Evolutionary conservation across 176 grass and related monocot genomes (phyloP).

Genomic region (Miscanthus lutarioriparius): DNA sequence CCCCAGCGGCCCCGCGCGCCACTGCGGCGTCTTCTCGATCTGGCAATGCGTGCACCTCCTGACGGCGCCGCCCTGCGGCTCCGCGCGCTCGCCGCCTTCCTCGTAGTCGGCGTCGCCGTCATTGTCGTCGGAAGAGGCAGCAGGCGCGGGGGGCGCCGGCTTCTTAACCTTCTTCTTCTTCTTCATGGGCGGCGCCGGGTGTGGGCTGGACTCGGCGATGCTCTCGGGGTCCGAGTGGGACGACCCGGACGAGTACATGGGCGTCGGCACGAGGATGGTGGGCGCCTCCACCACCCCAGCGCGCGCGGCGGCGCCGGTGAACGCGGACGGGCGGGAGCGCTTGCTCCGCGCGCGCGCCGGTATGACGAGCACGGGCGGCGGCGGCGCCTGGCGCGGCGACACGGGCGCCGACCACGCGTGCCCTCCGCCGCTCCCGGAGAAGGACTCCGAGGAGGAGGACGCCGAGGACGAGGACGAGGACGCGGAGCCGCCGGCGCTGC

Average conservation of each 20-base stretch:
- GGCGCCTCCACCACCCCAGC: not conserved
- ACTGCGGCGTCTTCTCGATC: constrained; percentile 98
- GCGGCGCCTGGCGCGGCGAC: constrained; percentile 53
- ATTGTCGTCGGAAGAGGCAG: constrained; percentile 5
- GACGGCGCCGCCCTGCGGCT: constrained; percentile 40
- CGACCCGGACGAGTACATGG: constrained; percentile 38
- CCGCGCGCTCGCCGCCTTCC: constrained; percentile 42
- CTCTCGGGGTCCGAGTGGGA: constrained; percentile 58
- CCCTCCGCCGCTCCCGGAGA: constrained; percentile 42
- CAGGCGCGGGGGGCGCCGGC: constrained; percentile 6
- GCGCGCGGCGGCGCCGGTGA: constrained; percentile 32
- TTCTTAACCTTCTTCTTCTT: constrained; percentile 79
- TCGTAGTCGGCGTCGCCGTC: constrained; percentile 44
- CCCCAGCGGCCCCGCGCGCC: constrained; percentile 87
- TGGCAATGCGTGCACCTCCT: constrained; percentile 97
- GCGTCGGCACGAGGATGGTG: constrained; percentile 52
- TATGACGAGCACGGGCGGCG: constrained; percentile 53
- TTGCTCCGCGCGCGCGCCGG: constrained; percentile 83
- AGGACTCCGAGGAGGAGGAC: constrained; percentile 61
- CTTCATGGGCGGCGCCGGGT: constrained; percentile 47
- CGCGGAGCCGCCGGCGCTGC: constrained; percentile 28
- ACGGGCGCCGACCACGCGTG: constrained; percentile 37
- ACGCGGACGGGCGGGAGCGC: constrained; percentile 61
- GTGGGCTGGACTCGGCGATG: constrained; percentile 59
- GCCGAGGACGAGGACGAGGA: constrained; percentile 69